Evolutionary conservation across 2,329 filamentous ascomycete genomes (phyloP).

Genomic region (Monilinia aucupariae): DNA sequence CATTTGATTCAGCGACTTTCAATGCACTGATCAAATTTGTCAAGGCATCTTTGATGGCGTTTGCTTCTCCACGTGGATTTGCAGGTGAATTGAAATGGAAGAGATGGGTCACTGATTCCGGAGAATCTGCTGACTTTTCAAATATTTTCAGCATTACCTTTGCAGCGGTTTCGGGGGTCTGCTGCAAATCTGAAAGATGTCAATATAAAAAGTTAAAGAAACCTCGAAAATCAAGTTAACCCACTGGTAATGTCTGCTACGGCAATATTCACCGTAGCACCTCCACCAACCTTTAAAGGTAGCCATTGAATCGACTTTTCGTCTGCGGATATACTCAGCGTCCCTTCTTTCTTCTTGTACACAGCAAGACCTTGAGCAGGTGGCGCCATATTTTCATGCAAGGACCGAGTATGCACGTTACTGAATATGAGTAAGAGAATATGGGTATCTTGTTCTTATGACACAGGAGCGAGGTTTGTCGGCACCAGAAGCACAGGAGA

Average conservation of each 20-base stretch:
- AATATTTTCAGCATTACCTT: constrained; percentile 96
- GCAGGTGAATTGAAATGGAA: constrained; percentile 81
- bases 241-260: constrained; percentile 78
- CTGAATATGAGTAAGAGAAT: not conserved
- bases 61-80: constrained; percentile 76
- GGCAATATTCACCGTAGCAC: constrained; percentile 62
- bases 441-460: not conserved
- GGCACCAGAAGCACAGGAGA: not conserved
- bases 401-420: constrained; percentile 1
- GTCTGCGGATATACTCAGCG: constrained; percentile 68
- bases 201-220: constrained; percentile 18
- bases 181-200: constrained; percentile 69
- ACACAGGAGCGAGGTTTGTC: not conserved
- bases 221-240: constrained; percentile 33
- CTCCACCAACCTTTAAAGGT: constrained; percentile 55
- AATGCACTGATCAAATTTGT: constrained; percentile 63
- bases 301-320: constrained; percentile 75
- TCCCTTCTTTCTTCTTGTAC: constrained; percentile 96
- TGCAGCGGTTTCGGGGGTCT: constrained; percentile 78
- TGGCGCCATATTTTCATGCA: constrained; percentile 18
- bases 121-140: constrained; percentile 56
- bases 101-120: constrained; percentile 65
- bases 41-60: constrained; percentile 75
- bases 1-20: constrained; percentile 40
- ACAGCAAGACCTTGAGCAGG: constrained; percentile 52